Evolutionary conservation across 192 early-diverging fungal genomes (phyloP).

Genomic region (Mycoemilia scoparia): DNA sequence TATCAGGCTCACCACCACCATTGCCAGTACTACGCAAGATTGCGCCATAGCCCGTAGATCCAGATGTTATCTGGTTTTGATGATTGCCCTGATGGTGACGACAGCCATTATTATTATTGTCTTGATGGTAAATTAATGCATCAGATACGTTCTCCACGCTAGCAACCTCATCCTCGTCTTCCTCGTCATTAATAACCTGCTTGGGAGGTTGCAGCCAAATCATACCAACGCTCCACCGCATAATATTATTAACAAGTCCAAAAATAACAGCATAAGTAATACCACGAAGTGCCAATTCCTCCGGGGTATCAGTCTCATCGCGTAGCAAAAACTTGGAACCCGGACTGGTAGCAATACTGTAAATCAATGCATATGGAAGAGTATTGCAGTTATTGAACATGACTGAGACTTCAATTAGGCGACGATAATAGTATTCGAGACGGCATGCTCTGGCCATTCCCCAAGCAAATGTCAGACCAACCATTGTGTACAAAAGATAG

Average conservation of each 20-base stretch:
- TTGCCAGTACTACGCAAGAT: no score
- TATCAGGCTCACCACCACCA: no score
- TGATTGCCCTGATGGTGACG: no score
- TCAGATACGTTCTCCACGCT: no score
- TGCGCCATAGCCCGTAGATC: no score
- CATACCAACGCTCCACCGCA: slow-evolving; percentile 58
- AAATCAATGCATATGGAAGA: slow-evolving; percentile 42
- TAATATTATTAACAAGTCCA: slow-evolving; percentile 50
- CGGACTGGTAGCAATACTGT: slow-evolving; percentile 26
- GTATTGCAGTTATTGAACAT: slow-evolving; percentile 55
- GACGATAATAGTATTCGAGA: slow-evolving; percentile 31
- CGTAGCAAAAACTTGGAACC: slow-evolving; percentile 19
- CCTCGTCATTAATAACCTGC: no score
- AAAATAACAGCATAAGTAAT: slow-evolving; percentile 60
- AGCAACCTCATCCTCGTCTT: no score
- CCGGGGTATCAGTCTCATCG: slow-evolving; percentile 15
- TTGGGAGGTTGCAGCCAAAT: slow-evolving; percentile 22
- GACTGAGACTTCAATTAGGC: slow-evolving; percentile 38
- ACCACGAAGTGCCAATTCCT: slow-evolving; percentile 27
- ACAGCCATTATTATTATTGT: no score
- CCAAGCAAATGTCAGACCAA: slow-evolving; percentile 10
- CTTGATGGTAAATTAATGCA: no score
- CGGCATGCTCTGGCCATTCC: slow-evolving; percentile 7
- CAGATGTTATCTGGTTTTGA: no score
- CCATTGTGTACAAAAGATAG: slow-evolving; percentile 12